phyloP scores from a whole-genome alignment of 129 eudicot genomes.

The Flaveria brownii region DNA sequence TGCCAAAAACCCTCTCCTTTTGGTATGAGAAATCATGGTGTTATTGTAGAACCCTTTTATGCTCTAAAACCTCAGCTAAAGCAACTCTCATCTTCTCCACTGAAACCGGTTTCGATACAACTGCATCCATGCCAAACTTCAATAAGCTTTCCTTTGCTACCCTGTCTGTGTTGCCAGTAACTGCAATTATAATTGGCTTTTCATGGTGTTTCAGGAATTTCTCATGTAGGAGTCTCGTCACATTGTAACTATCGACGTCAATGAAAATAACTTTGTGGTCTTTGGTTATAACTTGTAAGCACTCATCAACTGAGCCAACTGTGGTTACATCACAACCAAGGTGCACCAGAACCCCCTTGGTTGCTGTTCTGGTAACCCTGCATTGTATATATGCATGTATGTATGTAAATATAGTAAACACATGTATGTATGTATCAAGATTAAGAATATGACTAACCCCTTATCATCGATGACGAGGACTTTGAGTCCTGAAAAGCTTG shows the following conservation, averaged over 20 bases:
- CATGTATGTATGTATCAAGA: background rate
- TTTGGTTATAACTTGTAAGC: constrained; percentile 52
- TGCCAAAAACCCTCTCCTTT: background rate
- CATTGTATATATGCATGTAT: constrained; percentile 4
- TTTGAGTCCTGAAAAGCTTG: constrained; percentile 70
- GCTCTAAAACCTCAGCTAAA: constrained; percentile 68
- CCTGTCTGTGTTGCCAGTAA: constrained; percentile 62
- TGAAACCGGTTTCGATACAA: constrained; percentile 68
- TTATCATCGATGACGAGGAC: constrained; percentile 79
- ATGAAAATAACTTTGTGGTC: constrained; percentile 73
- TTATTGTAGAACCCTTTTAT: constrained; percentile 44
- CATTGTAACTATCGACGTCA: constrained; percentile 64
- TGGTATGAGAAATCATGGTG: constrained; percentile 9
- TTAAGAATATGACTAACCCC: constrained; percentile 52
- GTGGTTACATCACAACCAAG: constrained; percentile 81
- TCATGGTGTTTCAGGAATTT: constrained; percentile 56
- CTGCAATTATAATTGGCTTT: constrained; percentile 65
- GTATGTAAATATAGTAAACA: background rate
- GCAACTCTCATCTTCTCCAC: constrained; percentile 85
- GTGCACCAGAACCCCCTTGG: constrained; percentile 76
- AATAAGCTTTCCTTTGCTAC: constrained; percentile 54
- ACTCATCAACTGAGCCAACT: constrained; percentile 72
- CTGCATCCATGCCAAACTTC: constrained; percentile 83
- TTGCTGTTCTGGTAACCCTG: constrained; percentile 80
- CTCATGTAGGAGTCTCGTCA: constrained; percentile 61